phyloP scores from a whole-genome alignment of 139 green algal species.

The Chlorella sp. region DNA sequence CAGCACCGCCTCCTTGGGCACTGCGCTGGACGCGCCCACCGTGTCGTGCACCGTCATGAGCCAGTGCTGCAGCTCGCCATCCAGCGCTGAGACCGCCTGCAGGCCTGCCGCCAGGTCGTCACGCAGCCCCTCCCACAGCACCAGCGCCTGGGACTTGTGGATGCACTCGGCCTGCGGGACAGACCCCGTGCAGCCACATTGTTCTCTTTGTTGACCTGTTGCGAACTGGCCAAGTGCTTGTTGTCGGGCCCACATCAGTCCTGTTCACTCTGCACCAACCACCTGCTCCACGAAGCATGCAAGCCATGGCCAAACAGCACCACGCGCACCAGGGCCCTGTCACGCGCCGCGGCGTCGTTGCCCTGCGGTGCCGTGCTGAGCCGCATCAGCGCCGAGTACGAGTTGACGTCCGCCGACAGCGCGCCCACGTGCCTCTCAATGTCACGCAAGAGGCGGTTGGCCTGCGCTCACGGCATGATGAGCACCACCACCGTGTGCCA shows the following conservation, averaged over 20 bases:
- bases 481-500: no score
- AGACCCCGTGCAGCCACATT: no score
- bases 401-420: background rate
- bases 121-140: slow-evolving; percentile 10
- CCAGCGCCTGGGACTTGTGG: slow-evolving; percentile 13
- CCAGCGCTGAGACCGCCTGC: slow-evolving; percentile 14
- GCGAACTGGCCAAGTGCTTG: no score
- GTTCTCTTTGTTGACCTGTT: no score
- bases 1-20: slow-evolving; percentile 40
- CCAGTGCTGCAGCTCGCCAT: slow-evolving; percentile 28
- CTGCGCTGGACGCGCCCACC: slow-evolving; percentile 21
- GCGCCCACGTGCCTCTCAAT: slow-evolving; percentile 10
- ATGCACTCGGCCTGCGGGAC: slow-evolving; percentile 16
- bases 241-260: no score
- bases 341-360: no score
- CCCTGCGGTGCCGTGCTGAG: background rate
- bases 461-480: slow-evolving; percentile 22
- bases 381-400: background rate
- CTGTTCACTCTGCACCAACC: no score
- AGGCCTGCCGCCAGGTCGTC: slow-evolving; percentile 9
- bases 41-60: slow-evolving; percentile 19
- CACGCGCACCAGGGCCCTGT: no score
- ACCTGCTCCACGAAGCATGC: no score
- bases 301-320: no score
- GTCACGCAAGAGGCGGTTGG: slow-evolving; percentile 27